Conservation (phyloP, 331 rosid species). For the Spiraea crenata region DNA sequence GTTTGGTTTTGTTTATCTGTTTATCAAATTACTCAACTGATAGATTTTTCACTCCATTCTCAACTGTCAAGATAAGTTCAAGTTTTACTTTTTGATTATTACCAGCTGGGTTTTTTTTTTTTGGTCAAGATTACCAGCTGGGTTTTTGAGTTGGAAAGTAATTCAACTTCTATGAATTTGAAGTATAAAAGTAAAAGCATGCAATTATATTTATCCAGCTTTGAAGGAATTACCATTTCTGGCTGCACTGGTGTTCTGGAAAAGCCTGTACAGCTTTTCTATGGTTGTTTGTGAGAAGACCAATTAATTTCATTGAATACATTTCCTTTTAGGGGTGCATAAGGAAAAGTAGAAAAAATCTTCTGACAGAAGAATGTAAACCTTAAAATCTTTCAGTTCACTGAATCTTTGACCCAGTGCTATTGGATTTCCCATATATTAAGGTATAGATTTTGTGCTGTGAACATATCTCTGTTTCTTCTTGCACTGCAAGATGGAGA, state of each 20-base stretch:
- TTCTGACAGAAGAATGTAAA: constrained; percentile 11
- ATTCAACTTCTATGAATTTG: background rate
- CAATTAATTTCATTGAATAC: constrained; percentile 1
- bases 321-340: constrained; percentile 35
- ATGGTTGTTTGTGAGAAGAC: background rate
- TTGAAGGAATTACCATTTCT: constrained; percentile 21
- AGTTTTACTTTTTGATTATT: background rate
- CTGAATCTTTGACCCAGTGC: constrained; percentile 15
- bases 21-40: background rate
- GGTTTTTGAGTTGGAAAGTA: constrained; percentile 16
- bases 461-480: background rate
- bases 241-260: constrained; percentile 9
- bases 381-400: constrained; percentile 4
- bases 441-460: background rate
- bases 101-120: constrained; percentile 16
- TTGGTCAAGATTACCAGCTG: background rate
- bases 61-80: background rate
- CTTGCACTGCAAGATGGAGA: background rate
- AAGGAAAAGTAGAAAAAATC: background rate
- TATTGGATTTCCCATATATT: constrained; percentile 2
- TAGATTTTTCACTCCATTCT: background rate
- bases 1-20: background rate
- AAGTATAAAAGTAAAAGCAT: background rate
- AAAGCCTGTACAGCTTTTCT: constrained; percentile 24
- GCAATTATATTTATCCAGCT: constrained; percentile 18